Percentiles rank a stretch among this genome's conserved stretches.
Evolutionary conservation across 495 filamentous ascomycete genomes (phyloP).

Genomic region (Daldinia loculata): DNA sequence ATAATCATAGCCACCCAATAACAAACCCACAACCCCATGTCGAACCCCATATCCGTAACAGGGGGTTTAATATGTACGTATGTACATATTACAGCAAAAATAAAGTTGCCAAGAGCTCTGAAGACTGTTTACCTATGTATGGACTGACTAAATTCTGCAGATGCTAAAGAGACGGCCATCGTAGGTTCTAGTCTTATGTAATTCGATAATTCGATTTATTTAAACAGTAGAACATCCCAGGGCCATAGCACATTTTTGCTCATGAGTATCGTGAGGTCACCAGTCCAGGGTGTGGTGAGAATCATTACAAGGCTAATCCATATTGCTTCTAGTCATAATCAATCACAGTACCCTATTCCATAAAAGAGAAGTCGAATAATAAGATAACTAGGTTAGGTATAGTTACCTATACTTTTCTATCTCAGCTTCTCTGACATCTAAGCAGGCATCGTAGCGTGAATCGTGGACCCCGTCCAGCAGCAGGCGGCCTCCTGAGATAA

Average conservation of each 20-base stretch:
- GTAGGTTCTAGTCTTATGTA: neutral
- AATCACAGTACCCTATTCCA: neutral
- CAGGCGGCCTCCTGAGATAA: neutral
- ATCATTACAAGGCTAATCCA: neutral
- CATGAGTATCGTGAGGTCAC: neutral
- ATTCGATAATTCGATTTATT: neutral
- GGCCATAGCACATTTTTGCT: neutral
- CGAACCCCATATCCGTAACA: slow-evolving; percentile 6
- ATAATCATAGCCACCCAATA: slow-evolving; percentile 30
- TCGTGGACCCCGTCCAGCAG: neutral
- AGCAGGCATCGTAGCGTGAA: neutral
- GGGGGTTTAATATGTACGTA: slow-evolving; percentile 9
- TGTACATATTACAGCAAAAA: too few relatives aligned
- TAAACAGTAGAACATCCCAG: neutral
- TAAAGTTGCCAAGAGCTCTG: neutral
- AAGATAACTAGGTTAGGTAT: neutral
- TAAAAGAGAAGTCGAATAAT: neutral
- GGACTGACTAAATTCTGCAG: neutral
- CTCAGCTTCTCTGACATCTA: neutral
- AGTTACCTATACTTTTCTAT: too few relatives aligned
- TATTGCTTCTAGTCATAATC: neutral
- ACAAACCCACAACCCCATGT: neutral
- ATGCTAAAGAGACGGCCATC: neutral
- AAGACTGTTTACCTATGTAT: slow-evolving; percentile 12
- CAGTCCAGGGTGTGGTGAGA: neutral